A percentile compares a stretch with the other conserved stretches of the same genome.
Evolutionary conservation across 495 filamentous ascomycete species (phyloP).

Genomic region (Penicillium egyptiacum): DNA sequence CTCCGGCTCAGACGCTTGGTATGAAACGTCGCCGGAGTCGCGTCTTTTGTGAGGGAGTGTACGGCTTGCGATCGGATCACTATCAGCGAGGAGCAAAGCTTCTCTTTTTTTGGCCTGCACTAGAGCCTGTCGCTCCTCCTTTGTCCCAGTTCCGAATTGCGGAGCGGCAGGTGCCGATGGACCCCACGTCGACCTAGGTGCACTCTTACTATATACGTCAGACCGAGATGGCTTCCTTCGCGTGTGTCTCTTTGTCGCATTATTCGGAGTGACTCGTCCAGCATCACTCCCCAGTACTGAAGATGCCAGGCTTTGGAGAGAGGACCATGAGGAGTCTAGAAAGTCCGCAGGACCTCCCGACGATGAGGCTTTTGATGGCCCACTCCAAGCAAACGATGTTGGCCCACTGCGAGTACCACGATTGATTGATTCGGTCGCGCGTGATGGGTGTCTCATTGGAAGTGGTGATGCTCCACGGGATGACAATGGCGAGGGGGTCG

Average conservation of each 20-base stretch:
- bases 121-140: conserved; percentile 56
- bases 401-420: conserved; percentile 24
- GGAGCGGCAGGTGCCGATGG: conserved; percentile 44
- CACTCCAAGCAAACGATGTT: conserved; percentile 33
- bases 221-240: conserved; percentile 48
- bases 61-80: conserved; percentile 44
- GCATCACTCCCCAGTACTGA: conserved; percentile 51
- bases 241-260: conserved; percentile 29
- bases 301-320: conserved; percentile 54
- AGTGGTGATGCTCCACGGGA: conserved; percentile 50
- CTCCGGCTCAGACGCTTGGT: conserved; percentile 42
- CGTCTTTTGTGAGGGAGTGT: conserved; percentile 57
- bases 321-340: conserved; percentile 54
- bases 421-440: conserved; percentile 31
- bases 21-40: conserved; percentile 54
- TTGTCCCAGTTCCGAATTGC: conserved; percentile 53
- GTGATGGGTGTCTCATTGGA: conserved; percentile 47
- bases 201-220: conserved; percentile 41
- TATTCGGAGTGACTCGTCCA: conserved; percentile 34
- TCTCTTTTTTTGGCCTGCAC: conserved; percentile 64
- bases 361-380: conserved; percentile 29
- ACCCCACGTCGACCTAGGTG: conserved; percentile 55
- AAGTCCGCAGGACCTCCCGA: conserved; percentile 44
- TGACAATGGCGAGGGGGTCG: conserved; percentile 44
- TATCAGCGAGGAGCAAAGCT: conserved; percentile 56